Conservation (phyloP, 176 grass and related monocot species). For the Triticum urartu region DNA sequence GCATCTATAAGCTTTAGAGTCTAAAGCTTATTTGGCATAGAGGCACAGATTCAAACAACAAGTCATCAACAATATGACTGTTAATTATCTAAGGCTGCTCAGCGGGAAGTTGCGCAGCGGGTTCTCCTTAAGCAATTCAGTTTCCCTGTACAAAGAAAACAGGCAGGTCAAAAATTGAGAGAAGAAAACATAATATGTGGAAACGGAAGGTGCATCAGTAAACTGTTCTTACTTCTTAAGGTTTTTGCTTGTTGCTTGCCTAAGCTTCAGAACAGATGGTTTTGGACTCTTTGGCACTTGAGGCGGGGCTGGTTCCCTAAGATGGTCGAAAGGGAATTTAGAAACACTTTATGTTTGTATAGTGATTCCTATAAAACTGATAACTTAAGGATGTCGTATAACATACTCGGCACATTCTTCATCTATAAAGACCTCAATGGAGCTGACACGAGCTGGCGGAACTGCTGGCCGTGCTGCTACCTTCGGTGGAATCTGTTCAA, state of each 20-base stretch:
- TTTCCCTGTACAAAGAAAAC: slow-evolving; percentile 71
- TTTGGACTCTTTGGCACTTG: slow-evolving; percentile 58
- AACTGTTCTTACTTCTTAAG: slow-evolving; percentile 73
- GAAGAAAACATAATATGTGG: background rate
- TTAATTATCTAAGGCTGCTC: slow-evolving; percentile 73
- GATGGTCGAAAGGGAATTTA: background rate
- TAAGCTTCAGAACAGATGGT: slow-evolving; percentile 66
- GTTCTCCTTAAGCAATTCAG: slow-evolving; percentile 89
- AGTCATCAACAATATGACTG: background rate
- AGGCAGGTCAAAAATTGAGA: background rate
- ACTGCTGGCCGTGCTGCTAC: slow-evolving; percentile 39
- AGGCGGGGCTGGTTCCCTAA: slow-evolving; percentile 52
- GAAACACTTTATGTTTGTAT: background rate
- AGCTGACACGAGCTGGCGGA: slow-evolving; percentile 31
- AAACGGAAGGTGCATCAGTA: background rate
- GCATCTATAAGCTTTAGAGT: slow-evolving; percentile 6
- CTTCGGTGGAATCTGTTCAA: slow-evolving; percentile 63
- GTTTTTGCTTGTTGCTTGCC: slow-evolving; percentile 63
- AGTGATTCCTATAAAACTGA: background rate
- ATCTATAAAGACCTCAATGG: slow-evolving; percentile 76
- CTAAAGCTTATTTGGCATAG: slow-evolving; percentile 49
- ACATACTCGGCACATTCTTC: slow-evolving; percentile 71
- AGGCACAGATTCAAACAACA: slow-evolving; percentile 23
- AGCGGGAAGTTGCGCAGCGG: slow-evolving; percentile 81
- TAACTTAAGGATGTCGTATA: slow-evolving; percentile 22